Evolutionary conservation across 352 stramenopile species (phyloP).

Genomic region (Stramenopiles sp.): DNA sequence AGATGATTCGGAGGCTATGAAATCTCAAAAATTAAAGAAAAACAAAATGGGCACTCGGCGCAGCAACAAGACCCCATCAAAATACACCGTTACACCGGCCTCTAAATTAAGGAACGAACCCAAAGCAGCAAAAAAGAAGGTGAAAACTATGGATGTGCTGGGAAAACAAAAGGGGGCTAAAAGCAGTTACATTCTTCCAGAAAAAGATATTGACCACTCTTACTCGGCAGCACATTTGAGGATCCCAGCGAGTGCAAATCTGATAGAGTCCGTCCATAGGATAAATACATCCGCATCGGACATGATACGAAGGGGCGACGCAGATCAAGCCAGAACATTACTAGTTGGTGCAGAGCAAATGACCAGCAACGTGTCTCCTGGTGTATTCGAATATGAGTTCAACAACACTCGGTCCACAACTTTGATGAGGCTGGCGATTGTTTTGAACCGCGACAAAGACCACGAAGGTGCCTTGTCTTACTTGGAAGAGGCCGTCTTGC

Average conservation of each 20-base stretch:
- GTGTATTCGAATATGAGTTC: neutral
- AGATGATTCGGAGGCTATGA: neutral
- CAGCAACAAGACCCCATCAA: neutral
- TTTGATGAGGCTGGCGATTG: neutral
- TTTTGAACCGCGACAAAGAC: neutral
- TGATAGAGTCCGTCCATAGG: neutral
- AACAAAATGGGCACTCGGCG: neutral
- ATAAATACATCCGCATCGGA: neutral
- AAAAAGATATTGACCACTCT: neutral
- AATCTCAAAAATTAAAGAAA: conserved; percentile 7
- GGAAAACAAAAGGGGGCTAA: neutral
- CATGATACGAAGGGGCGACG: neutral
- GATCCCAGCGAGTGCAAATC: neutral
- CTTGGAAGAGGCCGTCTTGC: neutral
- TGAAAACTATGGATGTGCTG: neutral
- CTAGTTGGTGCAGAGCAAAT: neutral
- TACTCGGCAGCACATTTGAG: neutral
- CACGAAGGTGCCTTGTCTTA: neutral
- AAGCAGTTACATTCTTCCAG: neutral
- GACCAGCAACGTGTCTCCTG: neutral
- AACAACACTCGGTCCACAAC: neutral
- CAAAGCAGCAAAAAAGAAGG: neutral
- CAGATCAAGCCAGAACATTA: neutral
- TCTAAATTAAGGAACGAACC: neutral
- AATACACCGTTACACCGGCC: neutral